Evolutionary conservation across 192 early-diverging fungal species (phyloP), one percentile per base, ranked within the genome.

Genomic region (Paraglomus occultum): DNA sequence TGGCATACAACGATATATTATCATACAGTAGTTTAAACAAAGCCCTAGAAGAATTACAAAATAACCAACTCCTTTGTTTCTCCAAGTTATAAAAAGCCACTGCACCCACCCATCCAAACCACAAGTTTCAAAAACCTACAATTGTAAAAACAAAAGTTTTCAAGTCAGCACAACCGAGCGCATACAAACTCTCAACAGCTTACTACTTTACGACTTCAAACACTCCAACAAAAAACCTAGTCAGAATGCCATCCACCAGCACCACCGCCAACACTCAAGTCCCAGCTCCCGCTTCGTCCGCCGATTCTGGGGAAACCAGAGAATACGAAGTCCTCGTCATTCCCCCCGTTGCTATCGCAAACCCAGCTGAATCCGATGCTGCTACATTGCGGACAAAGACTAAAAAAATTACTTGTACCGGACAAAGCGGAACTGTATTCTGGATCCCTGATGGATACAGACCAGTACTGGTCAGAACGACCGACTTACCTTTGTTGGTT

Each of bases 271-370:
- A 23, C 20, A 57, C 11, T 57, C 54, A 11, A 57, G 38, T 31
- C 38, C 9, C 54, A 17, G 4, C 20, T 22, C 38, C 54, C 11
- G 54, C 59, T 3, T 31, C 15, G 11, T 23, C 42, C 12, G 14
- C 47, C 4, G 22, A 10, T 1, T 22, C 18, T 12, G 52, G 18
- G 39, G 42, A 8, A 8, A 66, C n/a, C 7, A 47, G 8, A n/a
- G 64, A 66, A 66, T 66, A 66, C 14, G 64, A 66, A 52, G 50
- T 66, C 20, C 42, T 66, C 15, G 50, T 66, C 20, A 48, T 66
- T 40, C 50, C 64, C 5, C 63, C 39, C n/a, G n/a, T n/a, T 4
- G 31, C 47, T 6, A 22, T n/a, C 31, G 20, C 9, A 0, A 50
- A 50, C 52, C n/a, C 18, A 20, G 44, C 47, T 5, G 7, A 2